Evolutionary conservation across 139 green algal species (phyloP), one percentile per base, ranked within the genome.

Genomic region (Closterium sp.): DNA sequence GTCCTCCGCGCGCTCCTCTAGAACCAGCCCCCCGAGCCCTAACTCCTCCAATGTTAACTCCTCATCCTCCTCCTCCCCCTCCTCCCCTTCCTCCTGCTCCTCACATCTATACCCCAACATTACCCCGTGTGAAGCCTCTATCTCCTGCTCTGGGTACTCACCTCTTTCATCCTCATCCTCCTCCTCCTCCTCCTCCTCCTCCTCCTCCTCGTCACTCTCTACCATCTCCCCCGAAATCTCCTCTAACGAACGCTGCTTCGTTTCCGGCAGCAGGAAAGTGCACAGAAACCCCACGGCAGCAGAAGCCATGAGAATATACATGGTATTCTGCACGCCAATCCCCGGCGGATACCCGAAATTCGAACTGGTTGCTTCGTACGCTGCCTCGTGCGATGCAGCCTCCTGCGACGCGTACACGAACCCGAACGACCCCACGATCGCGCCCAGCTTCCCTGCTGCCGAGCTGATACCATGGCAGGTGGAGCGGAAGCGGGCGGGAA

Each of bases 401-500:
- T 66, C 38, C 89, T 92, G 89, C 10, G 89, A 35, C 19, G 89
- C 89, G 85, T 92, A 92, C 35, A 93, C 38, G 38, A 96, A 95
- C 32, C 85, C 93, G 35, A 94, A 95, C 23, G 92, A 90, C 23
- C 94, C 94, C 35, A 96, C 86, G 84, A 96, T 95, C 33, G 93
- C 94, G 28, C 94, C 94, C 3, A 81, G 64, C 90, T 96, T 95
- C 84, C 93, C 95, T 3, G 4, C 35, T 34, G 95, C 95, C 6
- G 94, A 93, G 25, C 90, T 95, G 33, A 96, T 87, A n/a, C 94
- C 95, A 55, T 95, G 92, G 76, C 93, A 93, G 5, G 93, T 95
- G 33, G 92, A 89, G 25, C 95, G 92, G 88, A 92, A 93, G 31
- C 88, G 88, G 0, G 91, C 93, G 43, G 91, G 91, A 87, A 94